Evolutionary conservation across 148 eudicot species (phyloP), one percentile per base, ranked within the genome.

Genomic region (Camellia granthamiana): DNA sequence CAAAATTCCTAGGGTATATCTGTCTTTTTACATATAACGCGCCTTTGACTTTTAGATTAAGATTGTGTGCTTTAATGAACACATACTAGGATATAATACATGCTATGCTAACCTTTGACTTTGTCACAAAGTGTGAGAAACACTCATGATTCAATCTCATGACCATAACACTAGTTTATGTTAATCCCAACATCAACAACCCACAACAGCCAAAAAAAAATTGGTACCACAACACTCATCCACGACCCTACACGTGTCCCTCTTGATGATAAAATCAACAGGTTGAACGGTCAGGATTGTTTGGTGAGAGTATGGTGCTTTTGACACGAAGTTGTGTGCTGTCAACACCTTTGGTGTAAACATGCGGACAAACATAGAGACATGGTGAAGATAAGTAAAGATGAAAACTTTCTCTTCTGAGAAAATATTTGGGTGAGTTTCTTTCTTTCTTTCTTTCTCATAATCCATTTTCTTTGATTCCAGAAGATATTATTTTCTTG

Each of bases 171-270:
- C 16, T n/a, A 13, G 21, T 44, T 30, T 41, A 61, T 59, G 54
- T n/a, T 18, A 60, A 43, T 62, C 79, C 79, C 7, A 46, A 13
- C 58, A 43, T 63, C 79, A 76, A 59, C 70, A 19, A 47, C 78
- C 78, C 59, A 47, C 18, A 13, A 18, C 78, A 3, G 61, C 14
- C 30, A 46, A 44, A 0, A 6, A 5, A 19, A 44, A 44, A n/a
- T 7, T 43, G 54, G 52, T 0, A 73, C 61, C 9, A 23, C 76
- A 49, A 7, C 52, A 9, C 60, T 58, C 51, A 75, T 18, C 30
- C 43, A 11, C 13, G 21, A 74, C 77, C 19, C 63, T 55, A 54
- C 47, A 55, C 19, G 63, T 54, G 21, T 74, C 59, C 43, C 3
- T 3, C 19, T 4, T 18, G 44, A 66, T 66, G 15, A 9, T 38